Evolutionary conservation across 768 basidiomycete genomes (phyloP).

Genomic region (Hirschioporus abietinus): DNA sequence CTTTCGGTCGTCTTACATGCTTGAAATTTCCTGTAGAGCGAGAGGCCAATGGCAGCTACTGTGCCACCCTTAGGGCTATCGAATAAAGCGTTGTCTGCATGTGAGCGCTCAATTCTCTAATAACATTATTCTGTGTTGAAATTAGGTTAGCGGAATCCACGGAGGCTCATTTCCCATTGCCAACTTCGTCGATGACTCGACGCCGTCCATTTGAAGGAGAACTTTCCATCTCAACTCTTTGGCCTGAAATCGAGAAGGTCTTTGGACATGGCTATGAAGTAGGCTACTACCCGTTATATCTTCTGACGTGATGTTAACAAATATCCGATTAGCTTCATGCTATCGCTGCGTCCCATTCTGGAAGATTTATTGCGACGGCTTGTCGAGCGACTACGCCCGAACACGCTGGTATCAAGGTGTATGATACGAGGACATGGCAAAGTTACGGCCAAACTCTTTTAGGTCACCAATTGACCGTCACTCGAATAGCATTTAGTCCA

Average conservation of each 20-base stretch:
- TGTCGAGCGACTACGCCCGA: constrained; percentile 86
- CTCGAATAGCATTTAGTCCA: constrained; percentile 83
- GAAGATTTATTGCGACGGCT: constrained; percentile 74
- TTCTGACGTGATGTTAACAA: background rate
- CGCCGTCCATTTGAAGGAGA: constrained; percentile 86
- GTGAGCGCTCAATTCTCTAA: constrained; percentile 30
- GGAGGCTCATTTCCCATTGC: constrained; percentile 1
- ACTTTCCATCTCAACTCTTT: constrained; percentile 79
- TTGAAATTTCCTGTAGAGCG: constrained; percentile 32
- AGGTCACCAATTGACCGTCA: constrained; percentile 88
- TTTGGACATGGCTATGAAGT: constrained; percentile 99
- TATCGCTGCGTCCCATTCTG: constrained; percentile 67
- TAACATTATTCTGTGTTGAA: background rate
- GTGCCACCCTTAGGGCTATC: constrained; percentile 93
- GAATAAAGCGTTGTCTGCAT: constrained; percentile 81
- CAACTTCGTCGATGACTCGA: background rate
- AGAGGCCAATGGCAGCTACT: constrained; percentile 71
- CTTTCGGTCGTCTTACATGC: background rate
- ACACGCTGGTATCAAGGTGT: constrained; percentile 85
- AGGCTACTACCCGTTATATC: constrained; percentile 9
- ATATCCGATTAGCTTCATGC: constrained; percentile 61
- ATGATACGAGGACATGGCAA: constrained; percentile 67
- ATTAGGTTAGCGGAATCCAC: background rate
- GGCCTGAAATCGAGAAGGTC: constrained; percentile 96
- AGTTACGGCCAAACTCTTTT: constrained; percentile 64